A percentile compares a stretch with the other conserved stretches of the same genome.
phyloP scores from a whole-genome alignment of 352 stramenopile species.

The Phytopythium chamaehyphon region DNA sequence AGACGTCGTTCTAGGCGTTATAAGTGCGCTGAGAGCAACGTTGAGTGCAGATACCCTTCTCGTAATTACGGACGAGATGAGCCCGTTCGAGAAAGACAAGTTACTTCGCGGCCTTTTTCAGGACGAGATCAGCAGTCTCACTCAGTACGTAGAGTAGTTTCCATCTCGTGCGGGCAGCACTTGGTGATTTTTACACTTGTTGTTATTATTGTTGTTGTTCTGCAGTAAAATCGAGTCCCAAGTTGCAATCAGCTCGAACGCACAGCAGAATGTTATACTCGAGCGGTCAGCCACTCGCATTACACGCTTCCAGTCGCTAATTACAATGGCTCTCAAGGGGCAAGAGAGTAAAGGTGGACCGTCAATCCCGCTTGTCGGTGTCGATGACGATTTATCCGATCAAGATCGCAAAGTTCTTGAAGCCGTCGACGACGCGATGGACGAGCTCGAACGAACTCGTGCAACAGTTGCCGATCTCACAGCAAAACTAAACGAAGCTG shows the following conservation, averaged over 20 bases:
- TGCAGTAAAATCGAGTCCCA: constrained; percentile 49
- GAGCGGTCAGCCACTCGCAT: constrained; percentile 50
- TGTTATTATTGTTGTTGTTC: neutral
- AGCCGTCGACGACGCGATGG: constrained; percentile 39
- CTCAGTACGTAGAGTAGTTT: constrained; percentile 29
- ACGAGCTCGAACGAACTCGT: constrained; percentile 39
- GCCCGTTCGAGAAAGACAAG: constrained; percentile 51
- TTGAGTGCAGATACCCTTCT: constrained; percentile 43
- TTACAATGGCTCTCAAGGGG: constrained; percentile 20
- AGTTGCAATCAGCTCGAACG: constrained; percentile 41
- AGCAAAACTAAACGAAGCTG: constrained; percentile 36
- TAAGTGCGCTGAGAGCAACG: constrained; percentile 40
- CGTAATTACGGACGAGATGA: constrained; percentile 49
- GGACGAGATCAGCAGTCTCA: constrained; percentile 48
- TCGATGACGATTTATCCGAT: constrained; percentile 52
- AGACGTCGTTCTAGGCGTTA: constrained; percentile 39
- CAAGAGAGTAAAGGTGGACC: neutral
- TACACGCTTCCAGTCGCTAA: constrained; percentile 52
- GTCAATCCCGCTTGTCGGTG: neutral
- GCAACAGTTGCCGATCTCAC: constrained; percentile 26
- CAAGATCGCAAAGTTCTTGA: constrained; percentile 65
- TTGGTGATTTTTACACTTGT: neutral
- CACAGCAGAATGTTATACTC: constrained; percentile 59
- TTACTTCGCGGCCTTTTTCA: constrained; percentile 46
- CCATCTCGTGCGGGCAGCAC: neutral